Percentiles rank a stretch among this genome's conserved stretches.
Conservation (phyloP, 352 stramenopile species). For the Globisporangium paroecandrum region DNA sequence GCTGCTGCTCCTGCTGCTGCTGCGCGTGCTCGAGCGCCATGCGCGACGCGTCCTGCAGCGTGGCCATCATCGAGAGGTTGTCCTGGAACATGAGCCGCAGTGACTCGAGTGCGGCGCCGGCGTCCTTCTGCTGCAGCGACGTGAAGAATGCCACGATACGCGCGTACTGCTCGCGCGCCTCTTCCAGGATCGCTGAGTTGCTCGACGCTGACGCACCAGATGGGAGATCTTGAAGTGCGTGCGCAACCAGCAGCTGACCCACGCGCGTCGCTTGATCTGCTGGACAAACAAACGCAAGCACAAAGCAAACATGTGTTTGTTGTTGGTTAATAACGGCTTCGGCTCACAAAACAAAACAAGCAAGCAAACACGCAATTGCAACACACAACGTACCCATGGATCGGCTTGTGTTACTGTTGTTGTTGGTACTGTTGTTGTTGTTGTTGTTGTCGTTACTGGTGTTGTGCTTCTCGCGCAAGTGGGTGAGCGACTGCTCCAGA, state of each 20-base stretch:
- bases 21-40: conserved; percentile 18
- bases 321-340: not conserved
- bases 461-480: conserved; percentile 41
- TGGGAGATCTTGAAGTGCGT: conserved; percentile 27
- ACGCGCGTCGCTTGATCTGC: conserved; percentile 52
- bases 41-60: conserved; percentile 40
- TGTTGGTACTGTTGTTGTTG: not conserved
- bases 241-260: conserved; percentile 54
- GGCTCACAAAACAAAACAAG: not conserved
- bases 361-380: not conserved
- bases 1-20: not conserved
- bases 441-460: conserved; percentile 15
- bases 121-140: conserved; percentile 39
- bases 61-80: conserved; percentile 32
- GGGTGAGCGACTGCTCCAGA: conserved; percentile 48
- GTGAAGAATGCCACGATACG: conserved; percentile 32
- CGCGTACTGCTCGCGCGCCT: conserved; percentile 45
- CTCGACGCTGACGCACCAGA: conserved; percentile 31
- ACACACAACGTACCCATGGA: conserved; percentile 50
- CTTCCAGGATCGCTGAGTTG: conserved; percentile 48
- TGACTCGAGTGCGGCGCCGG: conserved; percentile 29
- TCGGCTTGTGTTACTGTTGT: conserved; percentile 7
- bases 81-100: conserved; percentile 42
- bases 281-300: not conserved
- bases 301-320: conserved; percentile 1